Evolutionary conservation across 2,329 filamentous ascomycete species (phyloP), one percentile per base, ranked within the genome.

Genomic region (Fusarium setosum): DNA sequence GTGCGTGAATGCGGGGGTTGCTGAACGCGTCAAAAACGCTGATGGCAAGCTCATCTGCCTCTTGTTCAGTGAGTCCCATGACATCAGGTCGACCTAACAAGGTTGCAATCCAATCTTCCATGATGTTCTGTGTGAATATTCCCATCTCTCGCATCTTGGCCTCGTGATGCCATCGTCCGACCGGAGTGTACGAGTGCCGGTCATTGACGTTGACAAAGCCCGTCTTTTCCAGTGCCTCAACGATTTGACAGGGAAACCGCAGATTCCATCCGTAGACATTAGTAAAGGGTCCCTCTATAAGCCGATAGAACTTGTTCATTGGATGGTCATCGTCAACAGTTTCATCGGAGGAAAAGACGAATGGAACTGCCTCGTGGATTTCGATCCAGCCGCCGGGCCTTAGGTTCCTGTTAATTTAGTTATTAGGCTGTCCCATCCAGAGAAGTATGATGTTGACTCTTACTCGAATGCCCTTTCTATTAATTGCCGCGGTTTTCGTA

Each of bases 401-500:
- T 15, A 79, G 55, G 15, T 76, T 73, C 17, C 78, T 80, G 7
- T 18, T 21, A 21, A 5, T 23, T 20, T 20, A 13, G 24, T 18
- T 32, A 55, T 72, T 32, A 72, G 63, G 24, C 42, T 18, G 44
- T 50, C 21, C 20, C 34, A 37, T 42, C 38, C 17, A 10, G 21
- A 18, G 12, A 12, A 18, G 23, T 6, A 17, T 5, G 31, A 15
- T 8, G 13, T 51, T 15, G 21, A 49, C 48, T 34, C 67, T 56
- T 73, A 80, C 78, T 77, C 74, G 59, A 82, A 85, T 12, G 81
- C 80, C 65, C 85, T 81, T 32, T 76, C 63, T 42, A 88, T 73
- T 44, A 89, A 74, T 20, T 75, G 75, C 4, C 77, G 77, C 73
- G 86, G 87, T 68, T 88, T 77, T 13, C 79, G 75, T 41, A 89